Base-by-base conservation (phyloP, 352 stramenopile genomes). In the Pythium coloratum region DNA sequence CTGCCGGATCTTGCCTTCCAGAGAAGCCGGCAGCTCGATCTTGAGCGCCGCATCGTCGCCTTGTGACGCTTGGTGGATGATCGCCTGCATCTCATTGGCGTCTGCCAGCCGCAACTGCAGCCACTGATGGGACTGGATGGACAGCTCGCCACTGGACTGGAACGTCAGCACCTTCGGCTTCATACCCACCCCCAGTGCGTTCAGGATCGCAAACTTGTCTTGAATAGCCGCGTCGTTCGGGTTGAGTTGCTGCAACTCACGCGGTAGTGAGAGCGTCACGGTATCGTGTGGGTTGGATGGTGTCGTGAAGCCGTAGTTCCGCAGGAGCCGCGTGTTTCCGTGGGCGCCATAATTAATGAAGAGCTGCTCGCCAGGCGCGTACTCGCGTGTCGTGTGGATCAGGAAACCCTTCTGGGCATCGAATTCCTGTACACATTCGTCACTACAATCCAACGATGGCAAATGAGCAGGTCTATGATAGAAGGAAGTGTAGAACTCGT, bases 311-410 rank as follows among this genome's bases (percentile, higher is more conserved):
- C 87, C 87, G 64, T 95, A 95, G 69, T 94, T 92, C n/a, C 87
- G 84, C 8, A 95, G 64, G 30, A 92, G 64, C 2, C 82, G 81
- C 28, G 86, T 66, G 57, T 92, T 93, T 9, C 76, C 61, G 55
- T 91, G 83, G 36, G 77, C 68, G 6, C 87, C 87, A 56, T 94
- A 95, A 61, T 84, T 93, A 70, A 95, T 93, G 42, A 84, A 94
- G 20, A 95, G 67, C 64, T 95, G 85, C 49, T 94, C 81, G 18
- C 82, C 82, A 0, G 73, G 63, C 9, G 73, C 64, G 59, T 94
- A 90, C 2, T 73, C 68, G 4, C 79, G 77, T 28, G 77, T 81
- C 4, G 87, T 88, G 47, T 86, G 76, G 28, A 95, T 73, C 4
- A 74, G 79, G 58, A 95, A 95, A 0, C 74, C 82, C 44, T 79